Evolutionary conservation across 2,329 filamentous ascomycete genomes (phyloP).

Genomic region (Pestalotiopsis sp.): DNA sequence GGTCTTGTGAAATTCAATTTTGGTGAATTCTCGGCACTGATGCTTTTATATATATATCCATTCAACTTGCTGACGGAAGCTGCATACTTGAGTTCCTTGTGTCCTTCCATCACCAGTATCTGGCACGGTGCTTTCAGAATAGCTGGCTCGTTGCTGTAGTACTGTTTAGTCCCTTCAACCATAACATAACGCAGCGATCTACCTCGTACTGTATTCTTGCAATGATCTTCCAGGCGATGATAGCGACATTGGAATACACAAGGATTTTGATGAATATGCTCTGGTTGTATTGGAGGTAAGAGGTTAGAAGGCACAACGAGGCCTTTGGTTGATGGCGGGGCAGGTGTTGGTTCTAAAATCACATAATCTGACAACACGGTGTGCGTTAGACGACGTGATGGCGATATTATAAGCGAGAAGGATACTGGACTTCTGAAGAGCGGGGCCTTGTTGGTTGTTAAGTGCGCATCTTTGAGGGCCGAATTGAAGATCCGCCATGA

Average conservation of each 20-base stretch:
- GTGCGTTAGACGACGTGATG: background rate
- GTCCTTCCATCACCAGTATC: background rate
- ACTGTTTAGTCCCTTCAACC: background rate
- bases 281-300: background rate
- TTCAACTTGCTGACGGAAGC: background rate
- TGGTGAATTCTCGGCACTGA: background rate
- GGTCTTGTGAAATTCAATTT: background rate
- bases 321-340: background rate
- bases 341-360: background rate
- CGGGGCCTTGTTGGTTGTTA: background rate
- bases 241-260: background rate
- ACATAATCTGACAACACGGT: background rate
- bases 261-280: background rate
- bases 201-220: background rate
- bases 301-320: background rate
- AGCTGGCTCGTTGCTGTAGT: background rate
- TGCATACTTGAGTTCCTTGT: background rate
- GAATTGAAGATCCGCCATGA: background rate
- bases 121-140: constrained; percentile 1
- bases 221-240: background rate
- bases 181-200: background rate
- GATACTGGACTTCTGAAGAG: background rate
- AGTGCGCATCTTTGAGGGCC: background rate
- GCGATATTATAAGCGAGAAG: background rate
- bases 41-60: background rate